Conservation (phyloP, 1,139 yeast genomes). For the Geotrichum siamense region DNA sequence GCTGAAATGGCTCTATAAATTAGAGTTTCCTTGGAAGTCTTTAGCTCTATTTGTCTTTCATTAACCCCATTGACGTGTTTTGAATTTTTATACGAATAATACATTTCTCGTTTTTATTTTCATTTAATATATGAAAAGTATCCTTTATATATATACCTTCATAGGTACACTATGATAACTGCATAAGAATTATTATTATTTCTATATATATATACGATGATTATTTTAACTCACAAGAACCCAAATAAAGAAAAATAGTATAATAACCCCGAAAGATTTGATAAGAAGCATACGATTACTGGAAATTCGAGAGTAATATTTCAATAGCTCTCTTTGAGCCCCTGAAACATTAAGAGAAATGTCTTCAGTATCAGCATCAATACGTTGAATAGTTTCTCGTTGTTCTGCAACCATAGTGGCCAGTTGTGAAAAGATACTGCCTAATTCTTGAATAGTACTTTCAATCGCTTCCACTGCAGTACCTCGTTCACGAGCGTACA, state of each 20-base stretch:
- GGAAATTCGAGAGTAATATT: constrained; percentile 80
- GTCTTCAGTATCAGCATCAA: constrained; percentile 92
- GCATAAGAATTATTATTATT: constrained; percentile 7
- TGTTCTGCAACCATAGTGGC: constrained; percentile 98
- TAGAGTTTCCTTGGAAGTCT: too few species aligned
- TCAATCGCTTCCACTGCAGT: constrained; percentile 94
- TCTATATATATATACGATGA: background rate
- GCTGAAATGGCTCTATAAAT: constrained; percentile 92
- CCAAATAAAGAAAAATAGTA: constrained; percentile 36
- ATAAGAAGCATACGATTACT: constrained; percentile 89
- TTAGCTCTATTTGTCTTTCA: too few species aligned
- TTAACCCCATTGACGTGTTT: too few species aligned
- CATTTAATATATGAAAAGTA: background rate
- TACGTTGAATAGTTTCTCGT: constrained; percentile 91
- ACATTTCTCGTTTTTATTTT: background rate
- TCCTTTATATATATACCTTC: background rate
- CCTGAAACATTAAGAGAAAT: constrained; percentile 82
- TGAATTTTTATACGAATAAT: background rate
- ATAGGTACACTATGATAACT: too few species aligned
- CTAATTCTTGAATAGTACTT: constrained; percentile 92
- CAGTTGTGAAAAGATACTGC: constrained; percentile 85
- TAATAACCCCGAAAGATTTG: constrained; percentile 80
- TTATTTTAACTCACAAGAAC: constrained; percentile 26
- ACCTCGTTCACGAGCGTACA: constrained; percentile 75
- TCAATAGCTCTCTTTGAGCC: constrained; percentile 88